phyloP scores from a whole-genome alignment of 257 asterid species.

The Striga asiatica region DNA sequence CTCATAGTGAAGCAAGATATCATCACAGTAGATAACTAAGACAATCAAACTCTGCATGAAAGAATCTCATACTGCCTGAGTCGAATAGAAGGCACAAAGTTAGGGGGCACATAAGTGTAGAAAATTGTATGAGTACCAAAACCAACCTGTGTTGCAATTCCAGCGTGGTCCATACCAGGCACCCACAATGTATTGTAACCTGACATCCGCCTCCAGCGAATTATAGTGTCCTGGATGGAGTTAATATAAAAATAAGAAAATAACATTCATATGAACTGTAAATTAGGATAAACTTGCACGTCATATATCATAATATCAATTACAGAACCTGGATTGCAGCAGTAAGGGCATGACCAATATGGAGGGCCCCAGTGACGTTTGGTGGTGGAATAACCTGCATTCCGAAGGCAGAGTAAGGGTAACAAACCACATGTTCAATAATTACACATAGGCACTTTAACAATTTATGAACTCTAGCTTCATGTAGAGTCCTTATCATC shows the following conservation, averaged over 20 bases:
- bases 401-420: constrained; percentile 10
- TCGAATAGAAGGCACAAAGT: constrained; percentile 3
- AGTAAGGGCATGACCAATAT: constrained; percentile 94
- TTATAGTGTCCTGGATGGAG: constrained; percentile 71
- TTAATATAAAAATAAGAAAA: background rate
- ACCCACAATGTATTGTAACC: constrained; percentile 91
- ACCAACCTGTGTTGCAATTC: constrained; percentile 92
- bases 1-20: background rate
- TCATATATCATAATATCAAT: background rate
- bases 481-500: background rate
- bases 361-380: constrained; percentile 92
- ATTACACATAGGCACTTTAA: background rate
- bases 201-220: constrained; percentile 96
- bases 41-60: background rate
- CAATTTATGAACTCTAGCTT: background rate
- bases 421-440: background rate
- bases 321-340: constrained; percentile 74
- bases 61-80: background rate
- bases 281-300: constrained; percentile 5
- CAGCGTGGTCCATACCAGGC: constrained; percentile 98
- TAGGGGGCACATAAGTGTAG: background rate
- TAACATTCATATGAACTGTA: background rate
- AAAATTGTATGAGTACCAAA: background rate
- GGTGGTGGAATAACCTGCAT: constrained; percentile 92
- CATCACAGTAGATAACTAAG: background rate